A percentile compares a stretch with the other conserved stretches of the same genome.
Conservation (phyloP, 148 eudicot species). For the Persicaria tinctoria region DNA sequence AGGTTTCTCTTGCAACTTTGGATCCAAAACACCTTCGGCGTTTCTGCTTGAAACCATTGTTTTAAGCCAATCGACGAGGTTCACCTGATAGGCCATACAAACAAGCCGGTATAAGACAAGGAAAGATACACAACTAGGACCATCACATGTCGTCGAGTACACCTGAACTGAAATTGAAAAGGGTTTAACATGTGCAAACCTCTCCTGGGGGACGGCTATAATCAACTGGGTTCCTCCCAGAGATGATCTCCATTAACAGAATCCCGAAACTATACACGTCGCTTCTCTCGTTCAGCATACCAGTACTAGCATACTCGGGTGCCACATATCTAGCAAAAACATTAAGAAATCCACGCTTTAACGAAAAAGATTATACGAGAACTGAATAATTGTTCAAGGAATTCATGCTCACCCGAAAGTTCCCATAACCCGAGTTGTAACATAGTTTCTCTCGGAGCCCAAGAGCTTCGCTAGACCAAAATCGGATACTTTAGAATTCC, state of each 20-base stretch:
- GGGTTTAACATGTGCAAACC: constrained; percentile 30
- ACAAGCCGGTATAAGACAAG: neutral
- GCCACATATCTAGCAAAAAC: constrained; percentile 64
- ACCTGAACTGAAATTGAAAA: no score
- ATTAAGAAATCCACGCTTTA: neutral
- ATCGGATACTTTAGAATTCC: constrained; percentile 81
- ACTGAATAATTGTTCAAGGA: neutral
- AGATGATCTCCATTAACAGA: constrained; percentile 78
- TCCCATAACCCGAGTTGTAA: constrained; percentile 91
- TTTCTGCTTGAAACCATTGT: constrained; percentile 68
- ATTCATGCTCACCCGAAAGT: constrained; percentile 64
- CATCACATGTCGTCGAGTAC: neutral
- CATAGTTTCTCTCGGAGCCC: constrained; percentile 64
- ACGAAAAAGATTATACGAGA: neutral
- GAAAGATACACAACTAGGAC: neutral
- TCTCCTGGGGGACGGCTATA: constrained; percentile 79
- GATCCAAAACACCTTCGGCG: constrained; percentile 71
- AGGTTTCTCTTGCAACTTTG: constrained; percentile 67
- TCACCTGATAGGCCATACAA: constrained; percentile 38
- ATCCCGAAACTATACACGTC: constrained; percentile 92
- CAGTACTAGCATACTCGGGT: constrained; percentile 91
- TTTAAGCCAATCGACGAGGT: constrained; percentile 86
- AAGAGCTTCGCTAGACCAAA: constrained; percentile 87
- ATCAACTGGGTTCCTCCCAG: constrained; percentile 89
- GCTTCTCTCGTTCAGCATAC: constrained; percentile 89